Conservation (phyloP, 78 protist genomes). For the Dictyostelium intermedium region DNA sequence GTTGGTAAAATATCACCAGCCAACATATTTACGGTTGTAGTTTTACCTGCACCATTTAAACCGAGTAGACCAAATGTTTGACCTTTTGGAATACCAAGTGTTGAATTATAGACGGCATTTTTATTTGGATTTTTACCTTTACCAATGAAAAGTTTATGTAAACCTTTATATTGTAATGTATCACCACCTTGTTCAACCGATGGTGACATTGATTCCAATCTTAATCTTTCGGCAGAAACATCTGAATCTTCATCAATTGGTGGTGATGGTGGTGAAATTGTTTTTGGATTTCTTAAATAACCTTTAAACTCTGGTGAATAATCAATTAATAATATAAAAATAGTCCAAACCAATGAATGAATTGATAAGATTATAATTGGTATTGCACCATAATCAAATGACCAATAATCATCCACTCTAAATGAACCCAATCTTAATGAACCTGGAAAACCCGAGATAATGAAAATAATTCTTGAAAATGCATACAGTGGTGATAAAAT, state of each 20-base stretch:
- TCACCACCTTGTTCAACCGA: background rate
- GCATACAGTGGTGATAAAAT: conserved; percentile 41
- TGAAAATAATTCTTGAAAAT: background rate
- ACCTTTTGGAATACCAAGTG: conserved; percentile 50
- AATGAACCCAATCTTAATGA: background rate
- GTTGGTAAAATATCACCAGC: conserved; percentile 89
- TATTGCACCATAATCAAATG: background rate
- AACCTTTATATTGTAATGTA: background rate
- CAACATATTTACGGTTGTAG: conserved; percentile 91
- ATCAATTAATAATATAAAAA: conserved; percentile 21
- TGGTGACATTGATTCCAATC: background rate
- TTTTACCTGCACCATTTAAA: conserved; percentile 84
- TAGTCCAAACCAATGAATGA: conserved; percentile 21
- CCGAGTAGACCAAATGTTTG: conserved; percentile 54
- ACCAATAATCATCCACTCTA: background rate
- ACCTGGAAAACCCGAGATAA: conserved; percentile 22
- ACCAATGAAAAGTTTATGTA: conserved; percentile 33
- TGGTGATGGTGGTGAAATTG: background rate
- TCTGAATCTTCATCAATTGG: conserved; percentile 37
- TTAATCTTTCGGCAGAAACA: conserved; percentile 15
- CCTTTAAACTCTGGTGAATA: conserved; percentile 33
- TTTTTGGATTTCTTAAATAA: conserved; percentile 28
- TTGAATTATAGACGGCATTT: conserved; percentile 40
- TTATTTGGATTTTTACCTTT: conserved; percentile 56
- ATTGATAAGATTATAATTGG: conserved; percentile 9